Evolutionary conservation across 768 basidiomycete genomes (phyloP), one percentile per base, ranked within the genome.

Genomic region (Candolleomyces efflorescens): DNA sequence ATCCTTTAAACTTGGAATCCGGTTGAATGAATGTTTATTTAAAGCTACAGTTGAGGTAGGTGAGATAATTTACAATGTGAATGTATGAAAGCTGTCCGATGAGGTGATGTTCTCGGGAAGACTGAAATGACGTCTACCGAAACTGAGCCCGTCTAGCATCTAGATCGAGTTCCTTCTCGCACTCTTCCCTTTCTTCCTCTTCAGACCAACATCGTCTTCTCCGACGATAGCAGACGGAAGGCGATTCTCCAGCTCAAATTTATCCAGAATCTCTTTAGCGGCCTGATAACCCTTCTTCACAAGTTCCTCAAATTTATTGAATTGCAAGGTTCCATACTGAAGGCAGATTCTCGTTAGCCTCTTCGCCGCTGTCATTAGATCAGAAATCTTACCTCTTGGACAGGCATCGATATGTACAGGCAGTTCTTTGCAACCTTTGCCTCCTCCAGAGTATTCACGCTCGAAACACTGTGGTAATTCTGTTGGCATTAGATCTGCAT

Each of bases 351-450:
- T 65, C 27, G 60, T 45, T 37, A 13, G 22, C 27, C 32, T 26
- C 22, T 11, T 26, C 10, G 39, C 5, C 15, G 9, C 18, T 26
- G n/a, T 1, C 23, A 10, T 6, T 6, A 36, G 18, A 24, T 23
- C 51, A 43, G 10, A 4, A 47, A 18, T 66, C 78, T 60, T 64
- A 92, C 91, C 73, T 92, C 85, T 62, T 97, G 92, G 12, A 99
- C 95, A 0, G 97, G 97, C 89, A 98, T 91, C 59, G 84, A 83
- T 71, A 97, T 86, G 67, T 99, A 98, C 46, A 98, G 74, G 67
- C 93, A 95, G 1, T 90, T 92, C 9, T 88, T 89, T 2, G 88
- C 82, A 5, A 84, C 82, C 71, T 98, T 98, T n/a, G 94, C 95
- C 61, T 96, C 94, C 70, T 97, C 94, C 6, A 98, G 77, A 0